Base-by-base conservation (phyloP, 306 rosid species). In the Ormosia semicastrata region DNA sequence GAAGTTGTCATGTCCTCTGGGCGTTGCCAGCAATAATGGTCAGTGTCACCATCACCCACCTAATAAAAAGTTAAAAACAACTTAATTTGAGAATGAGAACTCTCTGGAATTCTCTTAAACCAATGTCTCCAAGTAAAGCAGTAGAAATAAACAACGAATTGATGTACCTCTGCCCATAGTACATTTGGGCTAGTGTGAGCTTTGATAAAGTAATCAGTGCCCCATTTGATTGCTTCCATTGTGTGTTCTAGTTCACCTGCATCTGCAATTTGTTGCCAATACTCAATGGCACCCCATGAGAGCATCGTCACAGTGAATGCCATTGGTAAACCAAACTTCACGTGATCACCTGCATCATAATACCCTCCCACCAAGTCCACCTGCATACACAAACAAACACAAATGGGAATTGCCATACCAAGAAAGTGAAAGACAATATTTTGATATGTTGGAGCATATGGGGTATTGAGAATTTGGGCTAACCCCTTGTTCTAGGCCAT, bases 21-120 rank as follows among this genome's bases (percentile, higher is more conserved):
- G 0, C 99, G 69, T 80, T 95, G 99, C 99, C 99, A 95, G 62
- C 99, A 95, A 71, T 95, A 95, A 50, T 95, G 99, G 44, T 95
- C 99, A 9, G 98, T 95, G 89, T 93, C 97, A 33, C 99, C 99
- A 84, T 95, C 98, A 4, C 99, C 99, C 73, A 95, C 99, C 99
- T 95, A 18, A 76, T 32, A 68, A 39, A 77, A 33, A 14, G 3
- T 30, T 32, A 39, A 2, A 57, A 47, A 78, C 7, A 54, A 9
- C 5, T 66, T 39, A 7, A 59, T 59, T 40, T 41, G 1, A 30
- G 11, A 49, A 13, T 49, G 3, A 46, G 13, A 70, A n/a, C 14
- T n/a, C 1, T 47, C 37, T 44, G 43, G 2, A 18, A 5, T 56
- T 54, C 57, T 65, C 52, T 71, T 12, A 6, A 49, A 49, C 14